These are phyloP conservation scores for Clarireedia homoeocarpa DNA, from an alignment of 2,329 filamentous ascomycete species.

Conservation along the genomic window DNA sequence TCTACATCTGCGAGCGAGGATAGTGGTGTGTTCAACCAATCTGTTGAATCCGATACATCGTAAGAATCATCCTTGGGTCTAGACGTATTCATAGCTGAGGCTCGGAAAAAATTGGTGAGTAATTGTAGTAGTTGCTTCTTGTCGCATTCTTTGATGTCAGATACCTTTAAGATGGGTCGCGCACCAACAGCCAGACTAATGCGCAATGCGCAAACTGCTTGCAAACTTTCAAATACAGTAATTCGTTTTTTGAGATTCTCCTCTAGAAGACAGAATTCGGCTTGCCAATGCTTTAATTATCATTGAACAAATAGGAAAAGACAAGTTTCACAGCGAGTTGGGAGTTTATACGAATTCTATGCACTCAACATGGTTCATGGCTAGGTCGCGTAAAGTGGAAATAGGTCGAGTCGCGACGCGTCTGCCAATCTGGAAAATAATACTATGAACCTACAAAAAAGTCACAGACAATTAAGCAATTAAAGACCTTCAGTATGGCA, in stretches of 20 bases:
- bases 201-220: too few relatives aligned
- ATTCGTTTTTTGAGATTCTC: too few relatives aligned
- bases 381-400: conserved; percentile 24
- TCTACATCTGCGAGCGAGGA: conserved; percentile 64
- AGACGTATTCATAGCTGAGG: conserved; percentile 10
- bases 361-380: too few relatives aligned
- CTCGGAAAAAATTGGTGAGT: background rate
- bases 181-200: too few relatives aligned
- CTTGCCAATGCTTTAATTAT: too few relatives aligned
- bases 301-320: too few relatives aligned
- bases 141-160: conserved; percentile 11
- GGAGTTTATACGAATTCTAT: too few relatives aligned
- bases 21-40: conserved; percentile 70
- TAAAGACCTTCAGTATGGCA: conserved; percentile 19
- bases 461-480: background rate
- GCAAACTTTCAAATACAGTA: too few relatives aligned
- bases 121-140: background rate
- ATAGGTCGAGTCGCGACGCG: conserved; percentile 8
- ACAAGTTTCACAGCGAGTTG: too few relatives aligned
- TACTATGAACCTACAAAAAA: conserved; percentile 10
- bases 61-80: conserved; percentile 15
- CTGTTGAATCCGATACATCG: conserved; percentile 67
- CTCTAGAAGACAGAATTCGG: too few relatives aligned
- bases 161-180: conserved; percentile 1
- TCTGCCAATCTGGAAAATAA: conserved; percentile 4